Evolutionary conservation across 106 monocot species (phyloP).

Genomic region (Cymbidium sinense): DNA sequence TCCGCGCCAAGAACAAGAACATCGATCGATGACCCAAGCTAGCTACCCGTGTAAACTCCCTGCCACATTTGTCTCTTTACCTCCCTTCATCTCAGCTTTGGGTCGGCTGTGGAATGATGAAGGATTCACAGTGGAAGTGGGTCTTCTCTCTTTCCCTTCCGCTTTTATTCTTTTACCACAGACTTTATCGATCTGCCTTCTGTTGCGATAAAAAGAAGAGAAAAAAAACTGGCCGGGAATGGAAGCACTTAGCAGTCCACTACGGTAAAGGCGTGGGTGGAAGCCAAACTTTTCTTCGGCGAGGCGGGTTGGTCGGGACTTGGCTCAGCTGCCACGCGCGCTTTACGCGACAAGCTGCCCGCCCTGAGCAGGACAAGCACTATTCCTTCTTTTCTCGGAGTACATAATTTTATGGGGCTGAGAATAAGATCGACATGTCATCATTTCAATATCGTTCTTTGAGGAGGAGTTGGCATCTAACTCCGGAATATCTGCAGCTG

Average conservation of each 20-base stretch:
- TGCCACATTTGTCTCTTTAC: neutral
- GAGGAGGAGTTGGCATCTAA: too few species aligned
- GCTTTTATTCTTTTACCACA: neutral
- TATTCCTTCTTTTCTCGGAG: neutral
- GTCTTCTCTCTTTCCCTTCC: neutral
- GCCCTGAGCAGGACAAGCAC: neutral
- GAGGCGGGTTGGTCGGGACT: slow-evolving; percentile 4
- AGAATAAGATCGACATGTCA: too few species aligned
- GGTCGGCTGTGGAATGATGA: neutral
- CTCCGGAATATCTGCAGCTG: too few species aligned
- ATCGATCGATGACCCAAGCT: neutral
- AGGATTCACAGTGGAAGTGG: neutral
- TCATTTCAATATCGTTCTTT: too few species aligned
- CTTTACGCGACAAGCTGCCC: slow-evolving; percentile 1
- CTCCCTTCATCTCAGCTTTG: neutral
- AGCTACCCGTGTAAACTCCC: neutral
- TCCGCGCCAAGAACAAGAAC: neutral
- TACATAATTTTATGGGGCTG: too few species aligned
- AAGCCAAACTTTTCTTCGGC: neutral
- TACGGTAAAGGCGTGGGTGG: neutral
- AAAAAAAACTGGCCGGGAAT: neutral
- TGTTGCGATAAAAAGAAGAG: neutral
- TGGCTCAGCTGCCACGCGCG: neutral
- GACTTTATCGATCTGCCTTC: neutral
- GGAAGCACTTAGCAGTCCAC: neutral